phyloP scores from a whole-genome alignment of 768 basidiomycete species.

The Gymnopilus junonius region DNA sequence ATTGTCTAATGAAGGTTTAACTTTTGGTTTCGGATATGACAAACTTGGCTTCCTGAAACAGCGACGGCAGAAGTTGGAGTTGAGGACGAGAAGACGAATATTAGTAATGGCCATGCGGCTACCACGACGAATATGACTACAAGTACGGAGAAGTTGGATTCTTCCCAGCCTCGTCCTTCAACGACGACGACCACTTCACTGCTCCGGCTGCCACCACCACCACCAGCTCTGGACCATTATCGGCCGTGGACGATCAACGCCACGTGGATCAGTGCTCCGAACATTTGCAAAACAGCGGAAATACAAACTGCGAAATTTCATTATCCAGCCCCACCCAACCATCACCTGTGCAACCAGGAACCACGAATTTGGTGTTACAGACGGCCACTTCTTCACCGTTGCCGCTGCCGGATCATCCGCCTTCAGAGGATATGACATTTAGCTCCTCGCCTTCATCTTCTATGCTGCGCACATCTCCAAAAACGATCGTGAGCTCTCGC shows the following conservation, averaged over 20 bases:
- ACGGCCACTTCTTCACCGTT: not conserved
- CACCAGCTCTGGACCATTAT: not conserved
- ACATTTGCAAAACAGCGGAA: not conserved
- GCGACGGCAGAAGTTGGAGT: conserved; percentile 3
- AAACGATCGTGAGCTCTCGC: not conserved
- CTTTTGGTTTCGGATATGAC: conserved; percentile 19
- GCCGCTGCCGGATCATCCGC: not conserved
- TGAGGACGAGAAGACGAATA: conserved; percentile 3
- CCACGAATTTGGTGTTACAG: not conserved
- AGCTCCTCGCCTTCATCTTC: not conserved
- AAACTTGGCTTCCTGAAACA: conserved; percentile 20
- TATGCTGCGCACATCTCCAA: not conserved
- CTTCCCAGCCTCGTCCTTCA: not conserved
- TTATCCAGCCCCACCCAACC: not conserved
- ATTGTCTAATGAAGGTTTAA: conserved; percentile 8
- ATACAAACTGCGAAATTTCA: not conserved
- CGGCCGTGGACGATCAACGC: not conserved
- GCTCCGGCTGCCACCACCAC: not conserved
- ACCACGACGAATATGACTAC: conserved; percentile 12
- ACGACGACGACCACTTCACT: not conserved
- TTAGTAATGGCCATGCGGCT: conserved; percentile 7
- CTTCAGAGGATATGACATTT: not conserved
- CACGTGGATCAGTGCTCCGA: not conserved
- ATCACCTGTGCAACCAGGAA: not conserved
- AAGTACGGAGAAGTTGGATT: not conserved